A percentile compares a stretch with the other conserved stretches of the same genome.
Conservation (phyloP, 495 filamentous ascomycete genomes). For the Penicillium nucicola region DNA sequence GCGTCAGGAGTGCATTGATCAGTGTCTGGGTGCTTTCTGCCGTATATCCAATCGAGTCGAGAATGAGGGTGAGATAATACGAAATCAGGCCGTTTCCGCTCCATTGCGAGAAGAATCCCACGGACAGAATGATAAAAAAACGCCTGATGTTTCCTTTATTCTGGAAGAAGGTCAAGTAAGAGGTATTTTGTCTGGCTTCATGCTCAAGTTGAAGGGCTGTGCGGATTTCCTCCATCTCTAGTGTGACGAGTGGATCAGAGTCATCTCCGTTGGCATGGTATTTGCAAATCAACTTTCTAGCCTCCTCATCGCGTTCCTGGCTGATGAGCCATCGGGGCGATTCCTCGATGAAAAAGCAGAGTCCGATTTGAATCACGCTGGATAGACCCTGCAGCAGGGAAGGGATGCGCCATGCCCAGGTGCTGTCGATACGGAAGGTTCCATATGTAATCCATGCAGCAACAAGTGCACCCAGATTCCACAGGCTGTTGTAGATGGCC, state of each 20-base stretch:
- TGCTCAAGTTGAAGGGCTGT: constrained; percentile 25
- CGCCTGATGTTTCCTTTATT: constrained; percentile 3
- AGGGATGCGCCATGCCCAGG: constrained; percentile 47
- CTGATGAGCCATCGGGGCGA: constrained; percentile 36
- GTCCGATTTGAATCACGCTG: constrained; percentile 35
- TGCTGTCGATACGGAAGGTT: constrained; percentile 23
- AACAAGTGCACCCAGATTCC: constrained; percentile 56
- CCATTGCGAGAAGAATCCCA: constrained; percentile 10
- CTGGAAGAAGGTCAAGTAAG: constrained; percentile 4
- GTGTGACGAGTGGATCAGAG: constrained; percentile 12
- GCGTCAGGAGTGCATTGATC: constrained; percentile 24
- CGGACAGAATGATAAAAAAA: constrained; percentile 3
- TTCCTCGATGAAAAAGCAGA: constrained; percentile 38
- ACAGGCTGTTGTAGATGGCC: constrained; percentile 57
- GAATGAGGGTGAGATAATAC: constrained; percentile 44
- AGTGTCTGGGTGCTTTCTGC: constrained; percentile 25
- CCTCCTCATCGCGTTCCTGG: constrained; percentile 35
- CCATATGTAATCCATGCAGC: constrained; percentile 29
- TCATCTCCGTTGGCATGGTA: constrained; percentile 28
- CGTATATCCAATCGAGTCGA: constrained; percentile 34
- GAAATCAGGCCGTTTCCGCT: constrained; percentile 27
- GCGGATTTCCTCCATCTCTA: constrained; percentile 28
- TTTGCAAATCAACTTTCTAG: constrained; percentile 41
- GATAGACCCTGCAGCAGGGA: constrained; percentile 60
- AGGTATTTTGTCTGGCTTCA: constrained; percentile 25